Percentiles rank a stretch among this genome's conserved stretches.
phyloP scores from a whole-genome alignment of 2,329 filamentous ascomycete genomes.

The Alternaria incomplexa region DNA sequence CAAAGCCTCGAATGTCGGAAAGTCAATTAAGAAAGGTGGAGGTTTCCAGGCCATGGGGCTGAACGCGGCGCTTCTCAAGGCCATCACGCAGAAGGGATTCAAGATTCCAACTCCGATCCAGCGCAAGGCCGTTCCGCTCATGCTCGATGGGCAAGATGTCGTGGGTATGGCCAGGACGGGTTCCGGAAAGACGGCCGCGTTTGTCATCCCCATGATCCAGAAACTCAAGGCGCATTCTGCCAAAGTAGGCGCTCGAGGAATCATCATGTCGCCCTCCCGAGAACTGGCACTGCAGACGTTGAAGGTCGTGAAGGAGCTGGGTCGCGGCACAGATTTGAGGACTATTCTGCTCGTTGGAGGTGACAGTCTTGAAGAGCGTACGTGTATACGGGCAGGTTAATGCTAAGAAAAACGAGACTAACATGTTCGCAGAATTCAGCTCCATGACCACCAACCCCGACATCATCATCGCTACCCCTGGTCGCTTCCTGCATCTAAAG shows the following conservation, averaged over 20 bases:
- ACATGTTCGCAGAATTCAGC: slow-evolving; percentile 67
- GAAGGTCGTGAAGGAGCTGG: slow-evolving; percentile 95
- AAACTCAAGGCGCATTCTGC: slow-evolving; percentile 86
- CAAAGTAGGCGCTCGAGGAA: slow-evolving; percentile 81
- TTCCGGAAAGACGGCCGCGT: slow-evolving; percentile 97
- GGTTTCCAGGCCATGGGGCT: slow-evolving; percentile 96
- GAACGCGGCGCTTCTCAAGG: slow-evolving; percentile 82
- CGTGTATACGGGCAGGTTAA: slow-evolving; percentile 3
- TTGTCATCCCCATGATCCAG: slow-evolving; percentile 98
- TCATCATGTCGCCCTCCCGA: slow-evolving; percentile 90
- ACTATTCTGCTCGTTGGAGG: slow-evolving; percentile 91
- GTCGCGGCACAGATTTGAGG: slow-evolving; percentile 87
- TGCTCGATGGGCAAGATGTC: slow-evolving; percentile 91
- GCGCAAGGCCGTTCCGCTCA: slow-evolving; percentile 90
- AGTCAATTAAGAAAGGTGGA: slow-evolving; percentile 90
- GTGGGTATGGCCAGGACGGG: slow-evolving; percentile 99
- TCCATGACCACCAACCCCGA: slow-evolving; percentile 95
- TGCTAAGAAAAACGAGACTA: neutral
- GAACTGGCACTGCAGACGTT: slow-evolving; percentile 94
- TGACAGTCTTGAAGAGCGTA: slow-evolving; percentile 87
- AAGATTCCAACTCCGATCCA: slow-evolving; percentile 97
- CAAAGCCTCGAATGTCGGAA: slow-evolving; percentile 79
- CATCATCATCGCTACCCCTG: slow-evolving; percentile 95
- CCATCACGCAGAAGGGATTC: slow-evolving; percentile 93
- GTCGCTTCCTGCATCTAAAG: slow-evolving; percentile 94